Evolutionary conservation across 1,139 yeast genomes (phyloP).

Genomic region (Kodamaea derodonti): DNA sequence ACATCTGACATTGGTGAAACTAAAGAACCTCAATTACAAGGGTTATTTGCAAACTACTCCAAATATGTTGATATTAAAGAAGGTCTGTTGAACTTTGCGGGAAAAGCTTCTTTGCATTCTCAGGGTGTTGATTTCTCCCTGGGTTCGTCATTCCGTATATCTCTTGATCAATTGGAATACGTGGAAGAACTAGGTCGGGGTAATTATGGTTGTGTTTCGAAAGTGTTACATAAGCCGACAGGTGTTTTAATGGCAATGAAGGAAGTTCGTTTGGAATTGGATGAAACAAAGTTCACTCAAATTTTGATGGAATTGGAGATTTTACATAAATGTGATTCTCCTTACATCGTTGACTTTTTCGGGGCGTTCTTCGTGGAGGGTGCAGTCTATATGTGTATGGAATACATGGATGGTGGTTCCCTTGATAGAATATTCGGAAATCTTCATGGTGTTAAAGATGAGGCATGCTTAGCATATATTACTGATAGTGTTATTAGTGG

Average conservation of each 20-base stretch:
- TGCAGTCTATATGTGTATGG: conserved; percentile 98
- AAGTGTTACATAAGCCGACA: conserved; percentile 92
- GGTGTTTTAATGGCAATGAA: conserved; percentile 95
- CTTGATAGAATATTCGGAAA: conserved; percentile 76
- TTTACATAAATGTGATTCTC: conserved; percentile 84
- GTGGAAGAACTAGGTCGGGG: conserved; percentile 90
- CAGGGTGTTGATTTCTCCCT: conserved; percentile 87
- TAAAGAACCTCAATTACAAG: conserved; percentile 35
- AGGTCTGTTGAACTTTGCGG: conserved; percentile 87
- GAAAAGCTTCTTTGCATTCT: conserved; percentile 88
- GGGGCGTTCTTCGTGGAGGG: conserved; percentile 98
- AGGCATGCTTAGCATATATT: conserved; percentile 69
- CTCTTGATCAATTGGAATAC: conserved; percentile 81
- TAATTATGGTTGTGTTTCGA: conserved; percentile 91
- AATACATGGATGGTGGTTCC: conserved; percentile 97
- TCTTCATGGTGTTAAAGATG: conserved; percentile 74
- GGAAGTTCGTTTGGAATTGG: conserved; percentile 87
- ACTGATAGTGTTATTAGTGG: conserved; percentile 83
- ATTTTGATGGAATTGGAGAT: conserved; percentile 94
- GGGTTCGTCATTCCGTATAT: conserved; percentile 83
- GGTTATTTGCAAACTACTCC: conserved; percentile 75
- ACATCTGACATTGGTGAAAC: conserved; percentile 8
- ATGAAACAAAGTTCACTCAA: conserved; percentile 86
- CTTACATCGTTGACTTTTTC: conserved; percentile 89
- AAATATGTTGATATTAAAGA: conserved; percentile 88